Evolutionary conservation across 352 stramenopile species (phyloP), one percentile per base, ranked within the genome.

Genomic region (Phytopythium oedochilum): DNA sequence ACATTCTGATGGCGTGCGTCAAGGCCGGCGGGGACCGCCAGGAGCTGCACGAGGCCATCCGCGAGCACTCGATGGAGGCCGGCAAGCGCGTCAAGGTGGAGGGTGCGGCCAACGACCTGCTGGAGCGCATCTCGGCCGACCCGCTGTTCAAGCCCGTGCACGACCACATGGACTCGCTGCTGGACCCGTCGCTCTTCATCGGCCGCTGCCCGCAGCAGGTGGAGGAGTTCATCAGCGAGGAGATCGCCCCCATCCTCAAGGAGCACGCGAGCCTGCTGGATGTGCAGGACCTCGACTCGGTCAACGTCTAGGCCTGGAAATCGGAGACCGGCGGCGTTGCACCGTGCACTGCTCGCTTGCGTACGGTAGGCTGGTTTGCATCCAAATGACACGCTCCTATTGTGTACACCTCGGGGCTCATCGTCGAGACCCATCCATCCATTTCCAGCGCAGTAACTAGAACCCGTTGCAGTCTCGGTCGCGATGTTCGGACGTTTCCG

Each of bases 1-100:
- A 98, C 69, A 99, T 99, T 68, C 69, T 99, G 40, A 99, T 99
- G 97, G 96, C 97, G 39, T 99, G 96, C 68, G 88, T 98, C 48
- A 98, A 98, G 89, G 92, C 91, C 14, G 97, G 97, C 28, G 97
- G 97, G n/a, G 96, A 99, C 66, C 89, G 97, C 53, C 97, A 99
- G 68, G 78, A 89, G 58, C 78, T 99, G 43, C 97, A 99, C 76
- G 97, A 99, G 78, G 94, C 94, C 15, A 99, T 99, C 57, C 91
- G 97, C 57, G 96, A 98, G 52, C 96, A 99, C 77, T 99, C 96
- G 53, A 99, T 99, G 97, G 96, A 91, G 52, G 97, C 97, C 14
- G 97, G 96, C 48, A 96, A 92, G 66, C 89, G 97, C 47, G 97
- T 99, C 43, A 99, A 99, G 81, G 95, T 96, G 38, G 92, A 99